Base-by-base conservation (phyloP, 805 yeast genomes). In the Barnettozyma wickerhamii region DNA sequence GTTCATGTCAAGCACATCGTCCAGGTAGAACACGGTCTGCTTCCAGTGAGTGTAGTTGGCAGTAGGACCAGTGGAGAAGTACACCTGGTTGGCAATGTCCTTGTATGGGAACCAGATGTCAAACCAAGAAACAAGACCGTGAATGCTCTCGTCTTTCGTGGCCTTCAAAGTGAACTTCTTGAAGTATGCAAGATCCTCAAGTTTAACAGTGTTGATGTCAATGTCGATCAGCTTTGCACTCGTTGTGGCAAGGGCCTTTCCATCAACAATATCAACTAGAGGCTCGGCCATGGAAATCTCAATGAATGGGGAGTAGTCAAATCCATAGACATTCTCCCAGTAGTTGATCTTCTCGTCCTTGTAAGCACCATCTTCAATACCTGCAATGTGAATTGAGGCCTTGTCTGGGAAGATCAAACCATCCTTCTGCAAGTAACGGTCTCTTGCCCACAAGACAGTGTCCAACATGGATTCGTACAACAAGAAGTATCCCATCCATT, bases 401-500 rank as follows among this genome's bases (percentile, higher is more conserved):
- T 86, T 87, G 62, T 93, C 96, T 36, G 99, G 99, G 72, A 91
- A 81, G 52, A 93, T 88, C 51, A 91, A 72, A 12, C 99, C 99
- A 37, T 86, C 95, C 55, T 69, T 60, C 20, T 57, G 68, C 46
- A 86, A 70, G 64, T 89, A 95, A 61, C 75, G 79, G 66, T 93
- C 99, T 66, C 99, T 79, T 27, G 99, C 99, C 53, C 77, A 78
- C 51, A 93, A 69, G 20, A 93, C 99, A 20, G 98, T 88, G 65
- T 93, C 98, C 62, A 93, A 75, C 99, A 93, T 93, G 46, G 96
- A 86, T 72, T 93, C 99, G 62, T 91, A 93, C 42, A 95, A 72
- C 52, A 95, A 66, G 58, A 93, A 93, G 65, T 93, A 93, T 14
- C 99, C 99, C 99, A 93, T 93, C 99, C 99, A 93, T 65, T 93